A percentile compares a stretch with the other conserved stretches of the same genome.
phyloP scores from a whole-genome alignment of 306 rosid species.

The Prunus davidiana region DNA sequence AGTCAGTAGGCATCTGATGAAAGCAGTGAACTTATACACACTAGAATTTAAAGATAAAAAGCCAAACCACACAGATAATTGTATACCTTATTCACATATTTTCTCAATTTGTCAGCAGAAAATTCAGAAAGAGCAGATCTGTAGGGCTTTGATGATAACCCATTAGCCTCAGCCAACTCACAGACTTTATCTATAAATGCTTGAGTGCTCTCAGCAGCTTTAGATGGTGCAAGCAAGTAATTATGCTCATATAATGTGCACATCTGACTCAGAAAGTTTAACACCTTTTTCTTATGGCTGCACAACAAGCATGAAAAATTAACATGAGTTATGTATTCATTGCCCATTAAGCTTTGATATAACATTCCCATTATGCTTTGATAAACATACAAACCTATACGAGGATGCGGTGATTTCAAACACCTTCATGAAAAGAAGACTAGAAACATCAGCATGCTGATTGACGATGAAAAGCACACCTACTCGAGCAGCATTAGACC shows the following conservation, averaged over 20 bases:
- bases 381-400: conserved; percentile 58
- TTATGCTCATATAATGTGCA: conserved; percentile 67
- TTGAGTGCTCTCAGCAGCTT: conserved; percentile 44
- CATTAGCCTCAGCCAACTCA: conserved; percentile 82
- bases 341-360: neutral
- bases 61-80: neutral
- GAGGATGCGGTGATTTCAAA: conserved; percentile 69
- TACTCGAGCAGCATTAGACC: conserved; percentile 67
- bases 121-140: conserved; percentile 48
- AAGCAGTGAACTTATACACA: neutral
- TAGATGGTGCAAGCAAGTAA: conserved; percentile 41
- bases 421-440: conserved; percentile 61
- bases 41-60: conserved; percentile 13
- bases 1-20: neutral
- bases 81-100: conserved; percentile 59
- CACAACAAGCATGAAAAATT: conserved; percentile 14
- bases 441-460: conserved; percentile 44
- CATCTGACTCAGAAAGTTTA: conserved; percentile 69
- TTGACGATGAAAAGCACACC: conserved; percentile 69
- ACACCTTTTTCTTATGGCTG: conserved; percentile 76
- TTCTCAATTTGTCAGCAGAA: conserved; percentile 55
- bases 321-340: neutral
- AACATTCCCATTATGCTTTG: conserved; percentile 1
- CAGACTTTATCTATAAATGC: conserved; percentile 56
- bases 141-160: conserved; percentile 62